Conservation (phyloP, 805 yeast species). For the Saccharomyces jurei region DNA sequence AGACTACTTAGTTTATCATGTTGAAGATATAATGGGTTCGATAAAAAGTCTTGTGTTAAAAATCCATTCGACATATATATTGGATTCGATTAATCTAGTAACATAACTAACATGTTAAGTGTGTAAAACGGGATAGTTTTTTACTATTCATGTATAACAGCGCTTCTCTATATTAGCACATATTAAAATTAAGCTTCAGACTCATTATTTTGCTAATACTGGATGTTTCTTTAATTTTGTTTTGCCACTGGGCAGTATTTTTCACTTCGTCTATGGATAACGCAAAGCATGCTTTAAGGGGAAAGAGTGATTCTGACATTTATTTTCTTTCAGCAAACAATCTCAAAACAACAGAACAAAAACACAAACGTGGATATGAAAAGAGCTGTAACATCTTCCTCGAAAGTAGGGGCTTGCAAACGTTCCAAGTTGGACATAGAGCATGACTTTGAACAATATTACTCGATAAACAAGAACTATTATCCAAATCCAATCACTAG, state of each 20-base stretch:
- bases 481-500: slow-evolving; percentile 14
- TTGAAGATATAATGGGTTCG: too few species aligned
- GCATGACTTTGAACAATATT: slow-evolving; percentile 12
- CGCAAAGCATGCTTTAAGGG: neutral
- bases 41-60: too few species aligned
- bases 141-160: too few species aligned
- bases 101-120: too few species aligned
- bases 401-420: neutral
- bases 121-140: too few species aligned
- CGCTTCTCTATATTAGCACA: too few species aligned
- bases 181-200: too few species aligned
- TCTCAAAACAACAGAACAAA: neutral
- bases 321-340: neutral
- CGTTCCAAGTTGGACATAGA: neutral
- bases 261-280: neutral
- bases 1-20: too few species aligned
- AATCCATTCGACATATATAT: too few species aligned
- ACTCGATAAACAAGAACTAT: slow-evolving; percentile 9
- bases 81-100: too few species aligned
- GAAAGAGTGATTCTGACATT: neutral
- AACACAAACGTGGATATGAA: neutral
- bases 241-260: neutral
- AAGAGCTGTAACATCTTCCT: neutral
- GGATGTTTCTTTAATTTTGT: too few species aligned
- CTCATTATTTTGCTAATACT: too few species aligned